phyloP scores from a whole-genome alignment of 2,329 filamentous ascomycete genomes.

The Aureobasidium uvarum region DNA sequence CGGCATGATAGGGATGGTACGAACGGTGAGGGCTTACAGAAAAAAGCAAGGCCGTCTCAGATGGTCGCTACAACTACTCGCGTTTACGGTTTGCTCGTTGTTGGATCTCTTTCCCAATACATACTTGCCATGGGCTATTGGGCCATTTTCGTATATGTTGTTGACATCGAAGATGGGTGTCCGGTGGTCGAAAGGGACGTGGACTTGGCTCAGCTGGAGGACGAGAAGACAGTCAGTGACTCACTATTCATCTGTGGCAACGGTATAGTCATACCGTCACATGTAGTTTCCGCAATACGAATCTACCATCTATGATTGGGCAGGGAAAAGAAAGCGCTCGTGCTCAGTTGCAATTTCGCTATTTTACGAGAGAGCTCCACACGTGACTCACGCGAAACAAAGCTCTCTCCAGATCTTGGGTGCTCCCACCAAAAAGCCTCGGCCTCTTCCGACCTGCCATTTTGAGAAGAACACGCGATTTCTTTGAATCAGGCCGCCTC shows the following conservation, averaged over 20 bases:
- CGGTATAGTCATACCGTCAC: not conserved
- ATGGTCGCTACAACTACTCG: too few species aligned
- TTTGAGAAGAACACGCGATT: slow-evolving; percentile 22
- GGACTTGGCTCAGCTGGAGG: not conserved
- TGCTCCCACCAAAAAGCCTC: slow-evolving; percentile 3
- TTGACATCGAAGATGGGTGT: not conserved
- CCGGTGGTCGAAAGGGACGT: not conserved
- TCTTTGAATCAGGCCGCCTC: slow-evolving; percentile 2
- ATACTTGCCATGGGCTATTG: too few species aligned
- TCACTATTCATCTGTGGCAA: not conserved
- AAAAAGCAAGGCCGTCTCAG: too few species aligned
- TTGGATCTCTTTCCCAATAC: too few species aligned
- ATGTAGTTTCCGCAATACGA: too few species aligned
- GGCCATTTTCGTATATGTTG: too few species aligned
- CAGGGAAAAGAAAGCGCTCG: not conserved
- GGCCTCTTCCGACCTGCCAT: slow-evolving; percentile 19
- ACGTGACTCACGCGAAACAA: slow-evolving; percentile 17
- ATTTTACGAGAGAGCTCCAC: slow-evolving; percentile 17
- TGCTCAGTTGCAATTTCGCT: slow-evolving; percentile 9
- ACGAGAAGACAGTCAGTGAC: not conserved
- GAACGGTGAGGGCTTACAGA: too few species aligned
- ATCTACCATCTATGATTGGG: too few species aligned
- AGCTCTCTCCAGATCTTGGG: slow-evolving; percentile 13
- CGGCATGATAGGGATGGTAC: too few species aligned
- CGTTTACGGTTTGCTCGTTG: too few species aligned